Base-by-base conservation (phyloP, 2,329 filamentous ascomycete species). In the Neonectria punicea region DNA sequence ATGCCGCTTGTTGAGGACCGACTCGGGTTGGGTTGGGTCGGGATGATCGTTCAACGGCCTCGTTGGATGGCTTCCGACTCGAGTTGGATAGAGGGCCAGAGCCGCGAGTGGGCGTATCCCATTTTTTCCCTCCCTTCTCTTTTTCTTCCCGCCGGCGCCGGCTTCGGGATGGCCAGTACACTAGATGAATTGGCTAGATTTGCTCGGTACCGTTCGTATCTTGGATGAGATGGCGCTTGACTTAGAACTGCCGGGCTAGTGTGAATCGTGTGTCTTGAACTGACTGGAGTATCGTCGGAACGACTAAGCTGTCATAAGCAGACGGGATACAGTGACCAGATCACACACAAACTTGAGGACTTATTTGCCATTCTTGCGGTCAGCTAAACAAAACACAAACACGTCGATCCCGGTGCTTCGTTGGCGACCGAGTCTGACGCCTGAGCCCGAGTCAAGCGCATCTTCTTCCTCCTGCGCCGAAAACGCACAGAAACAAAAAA, bases 1-100 rank as follows among this genome's bases (percentile, higher is more conserved):
- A 49, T 34, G 50, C 50, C 50, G 55, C 61, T 63, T 58, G 60
- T 63, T 58, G 60, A 63, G 60, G 46, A 36, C 44, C 9, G n/a
- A 32, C 41, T 39, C 30, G 54, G 49, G 60, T 49, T 51, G 60
- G 60, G 39, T 54, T 57, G 54, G 60, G 53, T 32, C 53, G 53
- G 47, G 44, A 34, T 53, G 54, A 49, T 58, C 22, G 61, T 58
- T 55, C 41, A 59, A 41, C 43, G 22, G 49, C 49, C 30, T 51
- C 32, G 50, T 20, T 60, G 49, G 41, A 53, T 47, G 49, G 44
- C 56, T 53, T 46, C 43, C 61, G 61, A 51, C 53, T 53, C 61
- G 56, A 53, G 61, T 54, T 63, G 61, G 61, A 59, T 63, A 44
- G 61, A 63, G 61, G 61, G 55, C 50, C 30, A 25, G 55, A 34